Conservation (phyloP, 2,329 filamentous ascomycete genomes). For the Pseudogymnoascus sp. region DNA sequence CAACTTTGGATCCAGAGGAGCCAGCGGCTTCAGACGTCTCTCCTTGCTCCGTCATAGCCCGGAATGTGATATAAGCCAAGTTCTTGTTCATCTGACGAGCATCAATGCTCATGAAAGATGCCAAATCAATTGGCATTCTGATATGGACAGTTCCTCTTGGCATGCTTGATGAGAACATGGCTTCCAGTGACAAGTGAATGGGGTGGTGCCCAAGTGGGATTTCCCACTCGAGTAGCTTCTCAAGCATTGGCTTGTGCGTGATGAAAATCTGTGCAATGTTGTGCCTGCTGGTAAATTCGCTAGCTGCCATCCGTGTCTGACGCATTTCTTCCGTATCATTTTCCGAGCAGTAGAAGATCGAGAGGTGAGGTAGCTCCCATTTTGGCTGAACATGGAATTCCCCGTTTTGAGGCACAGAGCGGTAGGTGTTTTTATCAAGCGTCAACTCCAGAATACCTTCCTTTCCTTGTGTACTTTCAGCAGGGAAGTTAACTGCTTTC, state of each 20-base stretch:
- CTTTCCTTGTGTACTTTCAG: slow-evolving; percentile 29
- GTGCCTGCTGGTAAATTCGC: slow-evolving; percentile 43
- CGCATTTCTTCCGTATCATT: slow-evolving; percentile 35
- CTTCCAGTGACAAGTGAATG: slow-evolving; percentile 43
- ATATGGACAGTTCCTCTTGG: slow-evolving; percentile 23
- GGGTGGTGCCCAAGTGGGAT: slow-evolving; percentile 35
- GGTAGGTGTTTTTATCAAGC: slow-evolving; percentile 33
- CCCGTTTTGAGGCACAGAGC: slow-evolving; percentile 30
- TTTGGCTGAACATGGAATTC: slow-evolving; percentile 35
- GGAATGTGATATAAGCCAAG: slow-evolving; percentile 4
- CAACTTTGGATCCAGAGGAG: not conserved
- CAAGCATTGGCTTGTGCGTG: slow-evolving; percentile 37
- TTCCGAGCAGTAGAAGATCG: slow-evolving; percentile 43
- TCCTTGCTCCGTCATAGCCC: slow-evolving; percentile 4
- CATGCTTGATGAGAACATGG: slow-evolving; percentile 14
- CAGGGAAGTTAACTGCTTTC: slow-evolving; percentile 31
- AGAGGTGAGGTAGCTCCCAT: slow-evolving; percentile 44
- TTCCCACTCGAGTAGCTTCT: slow-evolving; percentile 27
- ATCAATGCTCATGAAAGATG: slow-evolving; percentile 45
- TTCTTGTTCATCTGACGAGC: slow-evolving; percentile 44
- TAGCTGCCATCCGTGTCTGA: slow-evolving; percentile 37
- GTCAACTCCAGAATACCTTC: slow-evolving; percentile 35
- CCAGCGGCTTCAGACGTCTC: not conserved
- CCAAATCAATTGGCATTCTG: slow-evolving; percentile 42
- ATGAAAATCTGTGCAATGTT: slow-evolving; percentile 43